Evolutionary conservation across 140 eudicot genomes (phyloP).

Genomic region (Flaveria floridana): DNA sequence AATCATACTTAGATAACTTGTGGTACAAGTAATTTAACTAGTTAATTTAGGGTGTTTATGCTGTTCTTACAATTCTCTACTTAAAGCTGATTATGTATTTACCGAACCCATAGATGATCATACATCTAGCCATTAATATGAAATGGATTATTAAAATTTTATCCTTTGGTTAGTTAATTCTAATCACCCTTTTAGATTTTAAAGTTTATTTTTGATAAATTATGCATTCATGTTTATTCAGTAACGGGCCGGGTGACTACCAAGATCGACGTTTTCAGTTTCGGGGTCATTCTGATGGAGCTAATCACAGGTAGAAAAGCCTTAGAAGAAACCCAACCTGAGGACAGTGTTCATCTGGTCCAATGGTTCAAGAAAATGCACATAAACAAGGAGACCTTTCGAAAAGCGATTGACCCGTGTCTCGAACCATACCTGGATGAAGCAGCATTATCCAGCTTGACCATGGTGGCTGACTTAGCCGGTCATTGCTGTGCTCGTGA

Average conservation of each 20-base stretch:
- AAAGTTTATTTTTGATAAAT: not conserved
- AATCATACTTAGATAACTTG: not conserved
- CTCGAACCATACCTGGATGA: slow-evolving; percentile 47
- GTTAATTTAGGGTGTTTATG: not conserved
- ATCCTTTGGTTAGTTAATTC: not conserved
- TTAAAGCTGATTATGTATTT: not conserved
- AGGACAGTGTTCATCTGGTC: slow-evolving; percentile 81
- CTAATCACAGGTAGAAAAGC: slow-evolving; percentile 77
- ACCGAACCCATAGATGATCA: too few species aligned
- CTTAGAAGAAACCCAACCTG: slow-evolving; percentile 63
- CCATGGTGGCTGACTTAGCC: slow-evolving; percentile 82
- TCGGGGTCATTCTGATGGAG: slow-evolving; percentile 88
- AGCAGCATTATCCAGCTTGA: slow-evolving; percentile 61
- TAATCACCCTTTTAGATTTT: not conserved
- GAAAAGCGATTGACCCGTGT: slow-evolving; percentile 69
- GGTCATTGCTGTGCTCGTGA: slow-evolving; percentile 94
- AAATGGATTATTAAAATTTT: not conserved
- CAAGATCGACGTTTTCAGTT: slow-evolving; percentile 84
- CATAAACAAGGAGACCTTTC: slow-evolving; percentile 61
- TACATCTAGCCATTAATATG: too few species aligned
- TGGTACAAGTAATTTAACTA: not conserved
- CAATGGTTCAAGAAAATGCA: slow-evolving; percentile 89
- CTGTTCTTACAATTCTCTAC: not conserved
- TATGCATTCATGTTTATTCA: slow-evolving; percentile 27
- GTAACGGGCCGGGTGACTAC: slow-evolving; percentile 92